Percentiles rank a stretch among this genome's conserved stretches.
Conservation (phyloP, 2,329 filamentous ascomycete genomes). For the Penicillium frequentans region DNA sequence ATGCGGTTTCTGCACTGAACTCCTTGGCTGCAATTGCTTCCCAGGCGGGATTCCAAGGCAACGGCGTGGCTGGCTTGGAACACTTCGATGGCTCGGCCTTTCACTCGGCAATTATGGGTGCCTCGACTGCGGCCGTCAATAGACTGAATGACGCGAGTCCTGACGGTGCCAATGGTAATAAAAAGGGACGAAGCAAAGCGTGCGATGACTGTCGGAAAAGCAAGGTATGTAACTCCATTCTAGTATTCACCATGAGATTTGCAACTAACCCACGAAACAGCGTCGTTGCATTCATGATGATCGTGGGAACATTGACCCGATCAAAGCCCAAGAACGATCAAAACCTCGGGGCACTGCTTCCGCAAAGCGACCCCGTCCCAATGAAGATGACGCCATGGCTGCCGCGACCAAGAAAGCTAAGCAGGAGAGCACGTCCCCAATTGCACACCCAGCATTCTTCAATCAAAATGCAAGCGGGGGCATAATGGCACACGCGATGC, state of each 20-base stretch:
- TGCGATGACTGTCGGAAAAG: slow-evolving; percentile 67
- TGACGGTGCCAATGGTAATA: slow-evolving; percentile 42
- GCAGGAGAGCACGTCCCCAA: slow-evolving; percentile 33
- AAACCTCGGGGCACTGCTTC: slow-evolving; percentile 59
- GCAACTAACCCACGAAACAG: slow-evolving; percentile 38
- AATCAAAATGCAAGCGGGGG: slow-evolving; percentile 17
- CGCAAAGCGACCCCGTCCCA: slow-evolving; percentile 54
- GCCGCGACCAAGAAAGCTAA: slow-evolving; percentile 34
- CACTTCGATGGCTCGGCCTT: slow-evolving; percentile 29
- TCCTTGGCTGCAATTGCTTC: slow-evolving; percentile 41
- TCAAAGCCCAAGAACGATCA: slow-evolving; percentile 62
- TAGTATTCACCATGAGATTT: slow-evolving; percentile 10
- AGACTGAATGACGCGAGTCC: slow-evolving; percentile 32
- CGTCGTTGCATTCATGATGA: slow-evolving; percentile 68
- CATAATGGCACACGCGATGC: slow-evolving; percentile 13
- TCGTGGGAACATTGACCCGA: slow-evolving; percentile 62
- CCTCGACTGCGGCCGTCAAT: slow-evolving; percentile 26
- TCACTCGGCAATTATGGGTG: slow-evolving; percentile 26
- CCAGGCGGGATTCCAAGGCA: slow-evolving; percentile 33
- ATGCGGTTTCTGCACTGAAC: slow-evolving; percentile 40
- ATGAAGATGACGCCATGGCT: slow-evolving; percentile 38
- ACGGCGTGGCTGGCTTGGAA: slow-evolving; percentile 25
- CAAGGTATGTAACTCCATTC: slow-evolving; percentile 52
- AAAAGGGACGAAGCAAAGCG: slow-evolving; percentile 63
- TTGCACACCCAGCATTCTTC: slow-evolving; percentile 23